Conservation (phyloP, 2,329 filamentous ascomycete species). For the Ophiobolus disseminans region DNA sequence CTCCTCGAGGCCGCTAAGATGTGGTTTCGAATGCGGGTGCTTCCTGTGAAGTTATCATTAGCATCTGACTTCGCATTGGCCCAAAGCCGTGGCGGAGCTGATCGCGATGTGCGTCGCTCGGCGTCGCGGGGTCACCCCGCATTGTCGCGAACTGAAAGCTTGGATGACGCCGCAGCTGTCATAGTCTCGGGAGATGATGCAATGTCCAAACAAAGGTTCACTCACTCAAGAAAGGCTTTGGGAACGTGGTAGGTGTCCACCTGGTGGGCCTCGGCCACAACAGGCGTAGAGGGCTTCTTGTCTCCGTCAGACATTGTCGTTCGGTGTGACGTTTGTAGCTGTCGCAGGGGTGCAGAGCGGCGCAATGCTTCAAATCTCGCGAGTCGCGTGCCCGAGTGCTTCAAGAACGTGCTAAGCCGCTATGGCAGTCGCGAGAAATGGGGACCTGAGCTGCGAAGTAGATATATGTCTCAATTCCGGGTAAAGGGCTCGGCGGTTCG, state of each 20-base stretch:
- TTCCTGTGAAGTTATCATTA: constrained; percentile 53
- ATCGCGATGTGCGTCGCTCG: constrained; percentile 15
- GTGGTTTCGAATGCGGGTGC: constrained; percentile 64
- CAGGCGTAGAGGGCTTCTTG: constrained; percentile 49
- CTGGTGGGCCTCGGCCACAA: constrained; percentile 77
- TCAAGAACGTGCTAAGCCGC: constrained; percentile 2
- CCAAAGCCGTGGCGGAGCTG: not conserved
- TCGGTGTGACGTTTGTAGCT: constrained; percentile 11
- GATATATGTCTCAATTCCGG: constrained; percentile 43
- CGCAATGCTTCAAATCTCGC: constrained; percentile 13
- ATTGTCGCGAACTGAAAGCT: constrained; percentile 18
- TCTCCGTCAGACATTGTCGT: constrained; percentile 55
- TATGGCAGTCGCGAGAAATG: constrained; percentile 10
- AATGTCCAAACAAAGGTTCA: constrained; percentile 21
- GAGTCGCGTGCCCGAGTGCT: constrained; percentile 6
- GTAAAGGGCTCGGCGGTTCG: constrained; percentile 46
- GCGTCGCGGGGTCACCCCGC: constrained; percentile 47
- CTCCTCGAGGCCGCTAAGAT: constrained; percentile 66
- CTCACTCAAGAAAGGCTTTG: constrained; percentile 55
- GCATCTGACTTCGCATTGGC: constrained; percentile 8
- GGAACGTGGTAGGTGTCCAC: constrained; percentile 75
- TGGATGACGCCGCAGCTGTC: constrained; percentile 19
- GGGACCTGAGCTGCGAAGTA: constrained; percentile 13
- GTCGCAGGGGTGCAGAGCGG: constrained; percentile 11
- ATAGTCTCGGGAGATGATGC: constrained; percentile 23